Conservation (phyloP, 2,329 filamentous ascomycete species). For the Trichoderma atrobrunneum region DNA sequence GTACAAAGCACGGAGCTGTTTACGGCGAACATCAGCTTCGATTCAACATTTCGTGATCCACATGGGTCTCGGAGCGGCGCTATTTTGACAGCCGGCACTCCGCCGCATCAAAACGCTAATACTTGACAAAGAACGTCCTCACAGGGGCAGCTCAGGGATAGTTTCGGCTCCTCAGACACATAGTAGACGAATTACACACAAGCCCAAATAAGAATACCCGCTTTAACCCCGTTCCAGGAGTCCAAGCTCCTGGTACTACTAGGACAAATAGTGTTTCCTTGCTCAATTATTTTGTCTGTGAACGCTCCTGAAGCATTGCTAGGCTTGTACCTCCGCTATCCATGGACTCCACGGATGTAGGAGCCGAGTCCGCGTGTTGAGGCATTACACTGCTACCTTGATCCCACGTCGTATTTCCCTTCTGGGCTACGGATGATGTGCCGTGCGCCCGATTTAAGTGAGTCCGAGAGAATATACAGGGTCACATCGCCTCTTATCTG, state of each 20-base stretch:
- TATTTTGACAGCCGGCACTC: neutral
- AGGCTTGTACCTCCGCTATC: neutral
- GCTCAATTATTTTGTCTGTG: neutral
- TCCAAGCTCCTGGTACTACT: neutral
- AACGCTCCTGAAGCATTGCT: neutral
- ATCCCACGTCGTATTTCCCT: neutral
- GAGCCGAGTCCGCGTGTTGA: neutral
- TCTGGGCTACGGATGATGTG: neutral
- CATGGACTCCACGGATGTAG: neutral
- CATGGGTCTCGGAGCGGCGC: neutral
- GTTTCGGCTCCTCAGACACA: neutral
- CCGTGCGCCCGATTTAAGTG: neutral
- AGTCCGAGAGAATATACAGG: neutral
- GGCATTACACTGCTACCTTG: neutral
- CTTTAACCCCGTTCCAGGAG: neutral
- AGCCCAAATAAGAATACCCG: neutral
- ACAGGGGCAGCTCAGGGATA: neutral
- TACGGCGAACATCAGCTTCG: neutral
- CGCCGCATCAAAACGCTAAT: neutral
- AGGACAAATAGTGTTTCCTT: neutral
- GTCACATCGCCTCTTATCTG: neutral
- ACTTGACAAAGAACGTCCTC: neutral
- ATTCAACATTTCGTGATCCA: neutral
- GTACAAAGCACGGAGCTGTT: neutral
- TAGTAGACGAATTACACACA: neutral